Evolutionary conservation across 2,329 filamentous ascomycete genomes (phyloP), one percentile per base, ranked within the genome.

Genomic region (Diaporthe vaccinii): DNA sequence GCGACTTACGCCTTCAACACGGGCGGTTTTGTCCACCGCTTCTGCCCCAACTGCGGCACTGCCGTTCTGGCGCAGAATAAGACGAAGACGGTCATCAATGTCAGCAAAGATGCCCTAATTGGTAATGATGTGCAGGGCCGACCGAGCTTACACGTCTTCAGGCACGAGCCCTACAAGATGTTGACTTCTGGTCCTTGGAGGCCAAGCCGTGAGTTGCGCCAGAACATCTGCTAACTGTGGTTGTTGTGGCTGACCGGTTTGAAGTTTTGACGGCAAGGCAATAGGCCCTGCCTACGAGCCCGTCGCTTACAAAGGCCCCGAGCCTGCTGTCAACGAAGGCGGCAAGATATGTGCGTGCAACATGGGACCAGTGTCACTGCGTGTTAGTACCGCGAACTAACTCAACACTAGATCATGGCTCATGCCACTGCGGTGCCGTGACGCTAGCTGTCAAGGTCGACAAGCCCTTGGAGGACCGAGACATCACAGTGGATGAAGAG

Each of bases 381-480:
- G 20, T 5, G 17, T 28, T 14, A 1, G 5, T 41, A 6, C 28
- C 17, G 14, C 2, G 28, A n/a, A 65, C 34, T 53, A 34, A 51
- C n/a, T n/a, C 39, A 4, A 17, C 10, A 36, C 9, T 20, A 72
- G 74, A 89, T 78, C 85, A 85, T 20, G 89, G 88, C 12, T 85
- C 86, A 79, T 90, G 89, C 79, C 88, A 90, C 80, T 90, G 89
- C 79, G 88, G 88, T 39, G 85, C 84, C 28, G 82, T 90, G 34
- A 85, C 81, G 22, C 73, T 88, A 1, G 85, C 87, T 1, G 55
- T 89, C 49, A 84, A 82, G 69, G 67, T 78, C 34, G 82, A 82
- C 74, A 84, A 85, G 77, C 84, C 86, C 1, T 78, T 90, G 14
- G 83, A 86, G 15, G 36, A 28, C 7, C 78, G 83, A 80, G 79